Evolutionary conservation across 768 basidiomycete genomes (phyloP).

Genomic region (Hygrophoropsis aurantiaca): DNA sequence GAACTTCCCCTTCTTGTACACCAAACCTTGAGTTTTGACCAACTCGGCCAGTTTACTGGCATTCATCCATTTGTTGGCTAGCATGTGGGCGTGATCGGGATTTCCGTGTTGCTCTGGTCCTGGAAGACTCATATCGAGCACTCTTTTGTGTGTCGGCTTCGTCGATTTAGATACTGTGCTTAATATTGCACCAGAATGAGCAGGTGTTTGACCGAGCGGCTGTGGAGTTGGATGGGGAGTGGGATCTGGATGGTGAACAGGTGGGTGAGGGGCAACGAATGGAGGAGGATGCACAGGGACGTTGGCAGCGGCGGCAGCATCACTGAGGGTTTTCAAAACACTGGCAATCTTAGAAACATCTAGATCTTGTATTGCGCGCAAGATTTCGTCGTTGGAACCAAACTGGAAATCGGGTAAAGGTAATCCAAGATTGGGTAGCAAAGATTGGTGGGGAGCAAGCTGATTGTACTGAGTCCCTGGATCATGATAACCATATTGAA

Average conservation of each 20-base stretch:
- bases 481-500: conserved; percentile 26
- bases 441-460: conserved; percentile 20
- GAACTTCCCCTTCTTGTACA: conserved; percentile 88
- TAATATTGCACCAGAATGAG: conserved; percentile 43
- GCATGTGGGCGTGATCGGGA: conserved; percentile 61
- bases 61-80: conserved; percentile 80
- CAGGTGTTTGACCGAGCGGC: conserved; percentile 41
- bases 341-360: conserved; percentile 67
- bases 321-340: conserved; percentile 64
- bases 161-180: conserved; percentile 37
- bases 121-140: conserved; percentile 43
- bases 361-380: conserved; percentile 70
- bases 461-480: conserved; percentile 23
- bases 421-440: conserved; percentile 17
- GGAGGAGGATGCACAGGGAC: conserved; percentile 22
- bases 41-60: conserved; percentile 67
- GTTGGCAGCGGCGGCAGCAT: conserved; percentile 49
- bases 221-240: conserved; percentile 28
- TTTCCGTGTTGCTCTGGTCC: conserved; percentile 42
- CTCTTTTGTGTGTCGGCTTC: conserved; percentile 36
- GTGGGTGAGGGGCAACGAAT: conserved; percentile 20
- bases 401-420: conserved; percentile 37
- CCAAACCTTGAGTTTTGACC: conserved; percentile 65
- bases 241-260: conserved; percentile 24
- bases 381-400: conserved; percentile 69